Evolutionary conservation across 164 flowering plant genomes (phyloP), one percentile per base, ranked within the genome.

Genomic region (Vitis amurensis): DNA sequence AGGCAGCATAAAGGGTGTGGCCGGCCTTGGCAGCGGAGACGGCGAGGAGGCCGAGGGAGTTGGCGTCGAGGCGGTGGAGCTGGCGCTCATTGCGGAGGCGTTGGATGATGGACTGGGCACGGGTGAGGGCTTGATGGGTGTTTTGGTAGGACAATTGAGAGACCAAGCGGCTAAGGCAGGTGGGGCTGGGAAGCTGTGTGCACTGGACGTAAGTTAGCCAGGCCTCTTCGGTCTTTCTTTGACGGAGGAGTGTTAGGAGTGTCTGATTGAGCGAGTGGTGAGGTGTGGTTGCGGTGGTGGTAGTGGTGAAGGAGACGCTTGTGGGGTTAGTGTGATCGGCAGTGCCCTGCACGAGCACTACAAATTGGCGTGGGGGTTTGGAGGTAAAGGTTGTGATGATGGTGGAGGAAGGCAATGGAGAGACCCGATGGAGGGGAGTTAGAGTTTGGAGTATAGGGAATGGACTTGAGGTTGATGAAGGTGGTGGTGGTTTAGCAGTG

Each of bases 1-100:
- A 88, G 14, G 81, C 19, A n/a, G 98, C 93, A 68, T 89, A 93
- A 13, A 77, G 84, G n/a, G 82, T 78, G 64, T 88, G 87, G 29
- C 92, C 97, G 9, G 85, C 75, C 61, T 89, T 89, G 59, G 91
- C 82, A 14, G 99, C 89, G 8, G 93, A 79, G 29, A 79, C 87
- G 10, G 97, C 97, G 14, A 95, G 95, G 71, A 93, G 94, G 75
- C 93, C 98, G 58, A 93, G 98, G 69, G 97, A 86, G 69, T 95
- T 93, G 77, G 92, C 85, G 50, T 95, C 99, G 67, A 95, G 97
- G 74, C 91, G 98, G 87, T 85, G 92, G 77, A 95, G 98, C 77
- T 90, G 97, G 63, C 79, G 76, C 58, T 85, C 89, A 50, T 81
- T 63, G 73, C 91, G 97, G 78, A 93, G 97, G 78, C 99, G 93